Percentiles rank a stretch among this genome's conserved stretches.
These are phyloP conservation scores for Endoconidiophora laricicola DNA, from an alignment of 2,329 filamentous ascomycete genomes.

Conservation along the genomic window DNA sequence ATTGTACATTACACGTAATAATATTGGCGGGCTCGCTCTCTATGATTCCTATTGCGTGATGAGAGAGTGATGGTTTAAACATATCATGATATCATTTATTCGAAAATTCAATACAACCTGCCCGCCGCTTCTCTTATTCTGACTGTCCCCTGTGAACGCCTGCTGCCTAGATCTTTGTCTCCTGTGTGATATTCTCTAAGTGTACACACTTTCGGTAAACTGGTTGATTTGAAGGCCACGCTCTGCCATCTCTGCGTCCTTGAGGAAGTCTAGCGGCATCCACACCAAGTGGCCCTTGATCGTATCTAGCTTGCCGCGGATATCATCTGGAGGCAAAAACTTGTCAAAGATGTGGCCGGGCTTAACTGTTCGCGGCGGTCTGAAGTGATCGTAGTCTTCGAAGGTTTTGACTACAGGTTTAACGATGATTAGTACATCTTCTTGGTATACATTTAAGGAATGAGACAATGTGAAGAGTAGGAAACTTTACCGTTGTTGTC, in stretches of 20 bases:
- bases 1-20: too few relatives aligned
- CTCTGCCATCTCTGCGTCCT: constrained; percentile 78
- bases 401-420: constrained; percentile 57
- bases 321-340: constrained; percentile 55
- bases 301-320: constrained; percentile 57
- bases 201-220: constrained; percentile 76
- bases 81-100: too few relatives aligned
- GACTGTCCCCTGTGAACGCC: too few relatives aligned
- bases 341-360: constrained; percentile 76
- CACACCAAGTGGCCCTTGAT: constrained; percentile 83
- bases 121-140: background rate
- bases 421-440: constrained; percentile 9
- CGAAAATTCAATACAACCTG: background rate
- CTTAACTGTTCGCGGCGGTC: constrained; percentile 52
- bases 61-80: too few relatives aligned
- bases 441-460: background rate
- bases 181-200: constrained; percentile 25
- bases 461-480: background rate
- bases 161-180: too few relatives aligned
- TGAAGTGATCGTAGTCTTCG: constrained; percentile 72
- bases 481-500: constrained; percentile 54
- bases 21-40: background rate
- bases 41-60: background rate
- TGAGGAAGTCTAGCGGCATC: constrained; percentile 83
- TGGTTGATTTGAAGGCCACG: constrained; percentile 70